Evolutionary conservation across 352 stramenopile species (phyloP), one percentile per base, ranked within the genome.

Genomic region (Phytophthora meadii): DNA sequence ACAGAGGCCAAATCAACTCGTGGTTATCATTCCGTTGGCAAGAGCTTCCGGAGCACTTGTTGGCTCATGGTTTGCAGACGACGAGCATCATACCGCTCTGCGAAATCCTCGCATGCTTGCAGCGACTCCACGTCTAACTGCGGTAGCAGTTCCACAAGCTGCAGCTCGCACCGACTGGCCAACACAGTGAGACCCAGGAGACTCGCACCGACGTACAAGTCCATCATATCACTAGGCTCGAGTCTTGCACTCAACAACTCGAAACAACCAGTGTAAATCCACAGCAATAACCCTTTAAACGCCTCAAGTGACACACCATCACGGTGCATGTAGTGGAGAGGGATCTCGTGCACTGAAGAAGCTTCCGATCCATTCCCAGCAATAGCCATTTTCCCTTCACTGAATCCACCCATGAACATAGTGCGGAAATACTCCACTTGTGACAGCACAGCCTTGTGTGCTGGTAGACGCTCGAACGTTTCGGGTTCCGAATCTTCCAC

Each of bases 351-450:
- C n/a, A 81, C 17, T 2, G 28, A 27, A 12, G 48, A 44, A 0
- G 40, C 22, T 17, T 54, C 28, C 4, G 54, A 47, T 53, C 17
- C 47, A 17, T 48, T 44, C 0, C 6, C 32, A 42, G 24, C 11
- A 28, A 37, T 55, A 9, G 30, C 36, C 36, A 49, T 39, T 68
- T 69, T 65, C n/a, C 79, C 82, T 78, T 94, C 84, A 37, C 82
- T 86, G 42, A 94, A 94, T 14, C 86, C 81, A n/a, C 84, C 86
- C 4, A 82, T 81, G 51, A 94, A 91, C 84, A 94, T 92, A 7
- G 79, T 87, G 36, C 79, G 82, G 63, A 93, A 94, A 68, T 94
- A 94, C 15, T 87, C 70, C n/a, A 92, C 82, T 49, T 92, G 81
- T 0, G 79, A 81, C 11, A 94, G 73, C 28, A 94, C 70, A 17